Percentiles rank a stretch among this genome's conserved stretches.
Conservation (phyloP, 1,139 yeast genomes). For the Yamadazyma atlantica region DNA sequence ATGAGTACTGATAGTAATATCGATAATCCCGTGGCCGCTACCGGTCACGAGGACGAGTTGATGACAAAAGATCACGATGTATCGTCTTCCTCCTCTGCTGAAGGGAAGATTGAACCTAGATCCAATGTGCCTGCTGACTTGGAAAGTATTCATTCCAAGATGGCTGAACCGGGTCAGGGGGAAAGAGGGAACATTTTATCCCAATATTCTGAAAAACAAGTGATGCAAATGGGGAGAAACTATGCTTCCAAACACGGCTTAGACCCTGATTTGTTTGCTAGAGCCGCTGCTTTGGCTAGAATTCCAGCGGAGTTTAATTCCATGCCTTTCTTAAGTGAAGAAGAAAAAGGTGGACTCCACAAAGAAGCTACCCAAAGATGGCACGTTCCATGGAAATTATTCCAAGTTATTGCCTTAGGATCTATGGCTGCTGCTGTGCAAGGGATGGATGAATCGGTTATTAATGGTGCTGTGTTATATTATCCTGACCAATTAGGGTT, state of each 20-base stretch:
- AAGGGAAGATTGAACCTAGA: neutral
- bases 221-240: conserved; percentile 67
- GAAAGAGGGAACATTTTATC: conserved; percentile 55
- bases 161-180: conserved; percentile 25
- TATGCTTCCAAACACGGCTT: conserved; percentile 63
- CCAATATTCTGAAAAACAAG: conserved; percentile 64
- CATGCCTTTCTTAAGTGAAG: conserved; percentile 55
- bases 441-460: conserved; percentile 90
- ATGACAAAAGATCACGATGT: neutral
- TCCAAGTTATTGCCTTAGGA: conserved; percentile 67
- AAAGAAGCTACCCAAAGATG: conserved; percentile 64
- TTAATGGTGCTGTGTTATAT: conserved; percentile 79
- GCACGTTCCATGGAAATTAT: conserved; percentile 60
- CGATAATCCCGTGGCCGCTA: neutral
- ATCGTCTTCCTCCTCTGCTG: neutral
- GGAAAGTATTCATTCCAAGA: conserved; percentile 21
- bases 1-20: conserved; percentile 1
- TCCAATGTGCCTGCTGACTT: conserved; percentile 24
- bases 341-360: conserved; percentile 57
- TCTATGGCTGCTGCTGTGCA: conserved; percentile 91
- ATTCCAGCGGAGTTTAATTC: conserved; percentile 58
- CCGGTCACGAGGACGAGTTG: neutral
- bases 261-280: conserved; percentile 67
- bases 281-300: conserved; percentile 78
- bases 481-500: conserved; percentile 62